Base-by-base conservation (phyloP, 2,329 filamentous ascomycete genomes). In the Ramichloridium luteum region DNA sequence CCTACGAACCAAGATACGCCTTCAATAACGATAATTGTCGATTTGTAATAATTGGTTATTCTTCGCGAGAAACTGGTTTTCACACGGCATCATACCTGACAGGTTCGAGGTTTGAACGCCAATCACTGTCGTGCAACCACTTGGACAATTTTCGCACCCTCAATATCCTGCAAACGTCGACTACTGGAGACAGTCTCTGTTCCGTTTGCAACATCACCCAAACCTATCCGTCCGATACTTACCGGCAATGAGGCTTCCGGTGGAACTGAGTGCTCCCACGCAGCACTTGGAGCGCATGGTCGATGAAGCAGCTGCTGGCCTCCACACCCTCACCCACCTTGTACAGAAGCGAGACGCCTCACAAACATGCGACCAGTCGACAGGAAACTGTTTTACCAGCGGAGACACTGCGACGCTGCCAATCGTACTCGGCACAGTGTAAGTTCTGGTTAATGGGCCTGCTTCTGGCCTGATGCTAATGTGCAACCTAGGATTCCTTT, bases 401-500 rank as follows among this genome's bases (percentile, higher is more conserved):
- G 39, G 48, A 35, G 34, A 41, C 27, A 41, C 8, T 23, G 42
- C 29, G 31, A 34, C 25, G 31, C 40, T 55, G 13, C 46, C 50
- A 25, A 56, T 56, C 29, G 49, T 48, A 15, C 43, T 56, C 4
- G 49, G 49, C 28, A 50, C 49, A 25, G 50, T 49, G 52, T 56
- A 41, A 49, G 53, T n/a, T n/a, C n/a, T 53, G 16, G 13, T 10
- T 28, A 4, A 10, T 14, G 16, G 16, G 34, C 25, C 13, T 5
- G 17, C 6, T n/a, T 14, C 18, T 15, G 16, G 9, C 18, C n/a
- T 11, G 13, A 20, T 22, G 18, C 57, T 50, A 50, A 50, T 39
- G n/a, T 25, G 20, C 5, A 20, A 12, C 33, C 10, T 47, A 94
- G 86, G 25, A 74, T 96, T 32, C 86, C 90, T 1, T 51, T 93